Evolutionary conservation across 352 stramenopile genomes (phyloP).

Genomic region (Phytophthora idaei): DNA sequence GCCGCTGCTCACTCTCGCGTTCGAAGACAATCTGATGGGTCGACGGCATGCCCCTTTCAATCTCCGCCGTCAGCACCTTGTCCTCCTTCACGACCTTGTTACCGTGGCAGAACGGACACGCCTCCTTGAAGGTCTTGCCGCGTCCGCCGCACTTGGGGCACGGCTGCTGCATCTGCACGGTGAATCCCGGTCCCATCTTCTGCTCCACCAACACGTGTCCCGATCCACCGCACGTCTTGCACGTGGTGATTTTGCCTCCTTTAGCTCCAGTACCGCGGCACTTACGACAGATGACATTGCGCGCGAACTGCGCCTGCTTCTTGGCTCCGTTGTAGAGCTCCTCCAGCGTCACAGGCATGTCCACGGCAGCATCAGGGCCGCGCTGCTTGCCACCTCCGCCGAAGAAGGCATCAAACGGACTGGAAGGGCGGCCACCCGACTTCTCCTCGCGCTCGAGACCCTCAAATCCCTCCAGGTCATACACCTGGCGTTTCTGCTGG

Average conservation of each 20-base stretch:
- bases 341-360: constrained; percentile 82
- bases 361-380: constrained; percentile 77
- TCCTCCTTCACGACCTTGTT: constrained; percentile 85
- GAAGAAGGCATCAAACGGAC: constrained; percentile 84
- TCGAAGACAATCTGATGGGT: constrained; percentile 89
- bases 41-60: constrained; percentile 85
- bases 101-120: constrained; percentile 90
- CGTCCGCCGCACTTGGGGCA: constrained; percentile 84
- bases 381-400: constrained; percentile 72
- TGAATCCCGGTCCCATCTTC: constrained; percentile 83
- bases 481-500: constrained; percentile 88
- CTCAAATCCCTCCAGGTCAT: constrained; percentile 93
- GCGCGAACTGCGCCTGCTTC: constrained; percentile 71
- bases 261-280: constrained; percentile 84
- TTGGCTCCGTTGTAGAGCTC: constrained; percentile 86
- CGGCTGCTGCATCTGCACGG: constrained; percentile 91
- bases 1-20: constrained; percentile 82
- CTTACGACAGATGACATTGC: constrained; percentile 87
- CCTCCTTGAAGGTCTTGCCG: constrained; percentile 96
- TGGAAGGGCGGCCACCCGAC: constrained; percentile 48
- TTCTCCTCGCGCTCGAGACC: constrained; percentile 82
- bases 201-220: constrained; percentile 84
- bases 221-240: constrained; percentile 72
- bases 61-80: constrained; percentile 78
- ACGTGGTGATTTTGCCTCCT: constrained; percentile 79